Conservation (phyloP, 1,284 basidiomycete species). For the Ustilago loliicola region DNA sequence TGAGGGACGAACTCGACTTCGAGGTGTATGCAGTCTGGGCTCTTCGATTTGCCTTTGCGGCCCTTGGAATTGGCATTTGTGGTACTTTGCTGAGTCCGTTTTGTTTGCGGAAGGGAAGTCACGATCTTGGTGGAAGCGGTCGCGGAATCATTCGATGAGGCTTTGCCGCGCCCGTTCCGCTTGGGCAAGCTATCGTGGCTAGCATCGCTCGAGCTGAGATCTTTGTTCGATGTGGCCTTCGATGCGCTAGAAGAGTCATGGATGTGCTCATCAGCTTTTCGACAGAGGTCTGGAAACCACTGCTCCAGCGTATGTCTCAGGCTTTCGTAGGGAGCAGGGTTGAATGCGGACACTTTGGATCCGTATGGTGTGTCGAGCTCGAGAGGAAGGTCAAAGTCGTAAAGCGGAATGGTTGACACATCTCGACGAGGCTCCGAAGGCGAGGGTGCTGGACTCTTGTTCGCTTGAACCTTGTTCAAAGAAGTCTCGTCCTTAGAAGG, state of each 20-base stretch:
- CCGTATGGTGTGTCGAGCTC: slow-evolving; percentile 26
- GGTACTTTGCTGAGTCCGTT: background rate
- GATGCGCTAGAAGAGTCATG: background rate
- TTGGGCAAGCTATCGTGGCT: background rate
- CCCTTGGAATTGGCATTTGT: slow-evolving; percentile 1
- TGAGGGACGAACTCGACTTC: slow-evolving; percentile 43
- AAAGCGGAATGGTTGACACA: slow-evolving; percentile 42
- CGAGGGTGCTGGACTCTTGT: background rate
- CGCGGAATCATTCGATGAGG: background rate
- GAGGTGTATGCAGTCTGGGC: slow-evolving; percentile 27
- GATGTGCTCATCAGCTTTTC: background rate
- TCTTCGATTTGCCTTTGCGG: slow-evolving; percentile 19
- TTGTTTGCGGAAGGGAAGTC: background rate
- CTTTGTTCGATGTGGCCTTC: background rate
- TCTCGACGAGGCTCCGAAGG: background rate
- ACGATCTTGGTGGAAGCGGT: background rate
- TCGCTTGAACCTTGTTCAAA: background rate
- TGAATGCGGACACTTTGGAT: slow-evolving; percentile 24
- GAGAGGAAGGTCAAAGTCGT: slow-evolving; percentile 43
- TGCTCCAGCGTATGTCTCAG: slow-evolving; percentile 15
- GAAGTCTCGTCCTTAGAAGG: background rate
- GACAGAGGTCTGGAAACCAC: slow-evolving; percentile 30
- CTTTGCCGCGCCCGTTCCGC: background rate
- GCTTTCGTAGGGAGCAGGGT: slow-evolving; percentile 23
- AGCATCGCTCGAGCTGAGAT: background rate